phyloP scores from a whole-genome alignment of 495 filamentous ascomycete genomes.

The Tuber borchii region DNA sequence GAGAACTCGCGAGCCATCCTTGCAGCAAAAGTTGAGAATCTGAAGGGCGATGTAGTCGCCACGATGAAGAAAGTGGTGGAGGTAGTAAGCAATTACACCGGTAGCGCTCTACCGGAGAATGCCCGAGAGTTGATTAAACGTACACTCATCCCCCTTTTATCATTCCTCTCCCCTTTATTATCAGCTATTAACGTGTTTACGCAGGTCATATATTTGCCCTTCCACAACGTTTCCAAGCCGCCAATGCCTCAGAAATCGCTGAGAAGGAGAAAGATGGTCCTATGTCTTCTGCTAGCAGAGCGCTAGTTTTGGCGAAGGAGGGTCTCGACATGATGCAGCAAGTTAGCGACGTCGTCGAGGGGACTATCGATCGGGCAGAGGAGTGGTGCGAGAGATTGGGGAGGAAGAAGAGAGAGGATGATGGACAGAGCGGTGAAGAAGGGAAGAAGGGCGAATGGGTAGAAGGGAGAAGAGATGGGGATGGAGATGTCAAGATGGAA shows the following conservation, averaged over 20 bases:
- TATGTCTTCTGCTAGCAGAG: constrained; percentile 47
- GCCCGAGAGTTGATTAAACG: constrained; percentile 67
- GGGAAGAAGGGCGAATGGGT: constrained; percentile 18
- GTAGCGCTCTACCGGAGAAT: constrained; percentile 76
- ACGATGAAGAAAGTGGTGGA: constrained; percentile 71
- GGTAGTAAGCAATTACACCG: constrained; percentile 74
- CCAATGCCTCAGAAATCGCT: constrained; percentile 28
- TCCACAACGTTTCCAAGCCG: constrained; percentile 65
- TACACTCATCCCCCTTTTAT: background rate
- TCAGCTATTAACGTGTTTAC: background rate
- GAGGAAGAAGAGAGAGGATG: constrained; percentile 46
- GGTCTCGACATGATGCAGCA: constrained; percentile 83
- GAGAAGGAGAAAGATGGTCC: constrained; percentile 27
- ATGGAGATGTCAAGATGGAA: constrained; percentile 24
- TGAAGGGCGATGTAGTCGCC: constrained; percentile 66
- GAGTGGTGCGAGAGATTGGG: constrained; percentile 75
- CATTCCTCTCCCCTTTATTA: background rate
- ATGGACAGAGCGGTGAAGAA: constrained; percentile 6
- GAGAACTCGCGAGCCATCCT: constrained; percentile 43
- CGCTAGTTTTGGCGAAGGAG: constrained; percentile 75
- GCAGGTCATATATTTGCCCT: constrained; percentile 60
- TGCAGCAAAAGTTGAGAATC: constrained; percentile 49
- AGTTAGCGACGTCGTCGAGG: constrained; percentile 70
- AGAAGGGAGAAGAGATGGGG: constrained; percentile 23
- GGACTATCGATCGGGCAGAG: constrained; percentile 79